A percentile compares a stretch with the other conserved stretches of the same genome.
These are phyloP conservation scores for Chrysanthemum lavandulifolium DNA, from an alignment of 129 eudicot species.

Conservation along the genomic window DNA sequence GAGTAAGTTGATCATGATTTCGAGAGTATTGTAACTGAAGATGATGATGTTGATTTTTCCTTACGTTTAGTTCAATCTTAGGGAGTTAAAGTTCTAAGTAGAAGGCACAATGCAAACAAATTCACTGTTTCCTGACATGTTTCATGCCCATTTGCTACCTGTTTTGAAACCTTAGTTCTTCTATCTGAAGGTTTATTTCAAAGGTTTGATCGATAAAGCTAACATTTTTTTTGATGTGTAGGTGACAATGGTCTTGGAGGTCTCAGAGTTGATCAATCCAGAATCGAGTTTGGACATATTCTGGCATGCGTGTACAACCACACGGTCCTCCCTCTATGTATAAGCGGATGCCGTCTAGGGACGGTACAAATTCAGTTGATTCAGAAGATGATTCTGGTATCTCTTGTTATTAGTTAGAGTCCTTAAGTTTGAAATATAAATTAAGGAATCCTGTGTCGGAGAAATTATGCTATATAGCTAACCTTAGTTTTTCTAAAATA, in stretches of 20 bases:
- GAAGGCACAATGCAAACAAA: no score
- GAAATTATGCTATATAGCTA: no score
- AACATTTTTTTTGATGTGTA: not conserved
- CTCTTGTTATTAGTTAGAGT: conserved; percentile 6
- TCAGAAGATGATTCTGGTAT: conserved; percentile 54
- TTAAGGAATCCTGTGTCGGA: no score
- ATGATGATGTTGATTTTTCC: no score
- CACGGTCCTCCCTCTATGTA: conserved; percentile 55
- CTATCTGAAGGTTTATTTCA: not conserved
- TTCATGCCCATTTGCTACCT: no score
- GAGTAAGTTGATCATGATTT: no score
- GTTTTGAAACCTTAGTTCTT: conserved; percentile 13
- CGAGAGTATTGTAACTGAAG: no score
- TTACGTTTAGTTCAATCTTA: no score
- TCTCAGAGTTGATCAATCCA: conserved; percentile 11
- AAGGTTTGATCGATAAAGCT: conserved; percentile 8
- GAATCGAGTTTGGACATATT: conserved; percentile 18
- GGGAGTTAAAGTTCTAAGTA: no score
- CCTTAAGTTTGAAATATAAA: no score
- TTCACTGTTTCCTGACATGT: no score
- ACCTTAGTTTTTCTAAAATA: no score
- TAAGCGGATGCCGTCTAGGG: conserved; percentile 63
- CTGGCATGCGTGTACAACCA: conserved; percentile 54
- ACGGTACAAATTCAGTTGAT: conserved; percentile 41
- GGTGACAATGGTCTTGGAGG: conserved; percentile 12